Evolutionary conservation across 768 basidiomycete genomes (phyloP).

Genomic region (Tylopilus felleus): DNA sequence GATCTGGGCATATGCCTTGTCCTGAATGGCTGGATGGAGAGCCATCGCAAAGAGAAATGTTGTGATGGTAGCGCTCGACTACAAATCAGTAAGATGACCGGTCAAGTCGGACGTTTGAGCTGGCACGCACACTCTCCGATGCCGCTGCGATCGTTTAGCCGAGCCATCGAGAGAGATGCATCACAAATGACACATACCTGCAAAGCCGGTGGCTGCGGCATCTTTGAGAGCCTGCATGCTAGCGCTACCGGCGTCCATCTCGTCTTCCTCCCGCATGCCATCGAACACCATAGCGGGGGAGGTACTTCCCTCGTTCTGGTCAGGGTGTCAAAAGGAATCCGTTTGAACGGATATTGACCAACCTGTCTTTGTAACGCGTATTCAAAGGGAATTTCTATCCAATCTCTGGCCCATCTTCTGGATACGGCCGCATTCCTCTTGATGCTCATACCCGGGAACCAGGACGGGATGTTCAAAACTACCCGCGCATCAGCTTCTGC

Average conservation of each 20-base stretch:
- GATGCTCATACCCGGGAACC: conserved; percentile 18
- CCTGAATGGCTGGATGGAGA: conserved; percentile 17
- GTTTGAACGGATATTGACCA: background rate
- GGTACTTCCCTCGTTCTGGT: conserved; percentile 10
- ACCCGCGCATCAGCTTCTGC: background rate
- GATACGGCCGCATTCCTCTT: conserved; percentile 8
- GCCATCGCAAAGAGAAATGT: conserved; percentile 18
- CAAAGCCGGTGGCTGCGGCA: conserved; percentile 16
- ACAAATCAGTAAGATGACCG: background rate
- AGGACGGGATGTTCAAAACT: conserved; percentile 19
- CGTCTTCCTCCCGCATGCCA: conserved; percentile 1
- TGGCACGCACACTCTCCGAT: conserved; percentile 15
- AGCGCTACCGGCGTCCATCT: background rate
- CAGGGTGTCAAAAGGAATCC: background rate
- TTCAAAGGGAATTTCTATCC: conserved; percentile 26
- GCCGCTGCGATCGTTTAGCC: conserved; percentile 4
- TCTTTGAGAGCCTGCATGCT: conserved; percentile 12
- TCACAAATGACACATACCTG: background rate
- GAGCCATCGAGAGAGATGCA: background rate
- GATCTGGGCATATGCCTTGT: conserved; percentile 15
- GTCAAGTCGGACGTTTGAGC: background rate
- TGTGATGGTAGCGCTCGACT: conserved; percentile 9
- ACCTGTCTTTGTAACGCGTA: conserved; percentile 30
- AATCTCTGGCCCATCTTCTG: conserved; percentile 7
- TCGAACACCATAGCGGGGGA: conserved; percentile 19